Conservation (phyloP, 192 early-diverging fungal species). For the Coemansia sp. region DNA sequence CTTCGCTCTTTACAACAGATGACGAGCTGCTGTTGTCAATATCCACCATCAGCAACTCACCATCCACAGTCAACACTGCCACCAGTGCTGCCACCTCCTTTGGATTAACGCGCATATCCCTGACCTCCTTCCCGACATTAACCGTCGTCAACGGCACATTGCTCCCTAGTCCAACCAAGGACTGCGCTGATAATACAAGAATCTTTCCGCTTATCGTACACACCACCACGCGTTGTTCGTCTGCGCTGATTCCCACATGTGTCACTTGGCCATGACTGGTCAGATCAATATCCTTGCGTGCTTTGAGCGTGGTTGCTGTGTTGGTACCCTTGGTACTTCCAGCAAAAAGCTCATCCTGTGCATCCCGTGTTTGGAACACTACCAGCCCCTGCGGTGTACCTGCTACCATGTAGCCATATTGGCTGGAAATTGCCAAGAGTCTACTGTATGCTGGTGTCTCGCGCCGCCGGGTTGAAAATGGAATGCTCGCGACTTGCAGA, state of each 20-base stretch:
- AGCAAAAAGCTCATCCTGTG: conserved; percentile 30
- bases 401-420: conserved; percentile 68
- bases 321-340: conserved; percentile 36
- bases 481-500: conserved; percentile 34
- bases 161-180: conserved; percentile 27
- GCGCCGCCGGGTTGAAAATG: conserved; percentile 30
- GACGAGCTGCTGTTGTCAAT: conserved; percentile 20
- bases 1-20: conserved; percentile 26
- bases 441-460: conserved; percentile 53
- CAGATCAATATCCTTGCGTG: conserved; percentile 36
- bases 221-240: conserved; percentile 30
- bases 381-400: conserved; percentile 53
- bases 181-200: conserved; percentile 22
- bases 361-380: conserved; percentile 38
- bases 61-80: conserved; percentile 56
- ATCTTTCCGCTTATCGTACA: conserved; percentile 17
- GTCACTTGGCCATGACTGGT: conserved; percentile 38
- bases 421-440: conserved; percentile 62
- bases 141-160: conserved; percentile 41
- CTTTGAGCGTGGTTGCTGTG: conserved; percentile 24
- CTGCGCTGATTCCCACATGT: conserved; percentile 30
- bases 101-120: conserved; percentile 67
- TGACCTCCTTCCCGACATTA: conserved; percentile 48
- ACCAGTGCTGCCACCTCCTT: conserved; percentile 45
- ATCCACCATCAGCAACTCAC: conserved; percentile 48